A percentile compares a stretch with the other conserved stretches of the same genome.
Evolutionary conservation across 257 asterid species (phyloP).

Genomic region (Fraxinus cuspidata): DNA sequence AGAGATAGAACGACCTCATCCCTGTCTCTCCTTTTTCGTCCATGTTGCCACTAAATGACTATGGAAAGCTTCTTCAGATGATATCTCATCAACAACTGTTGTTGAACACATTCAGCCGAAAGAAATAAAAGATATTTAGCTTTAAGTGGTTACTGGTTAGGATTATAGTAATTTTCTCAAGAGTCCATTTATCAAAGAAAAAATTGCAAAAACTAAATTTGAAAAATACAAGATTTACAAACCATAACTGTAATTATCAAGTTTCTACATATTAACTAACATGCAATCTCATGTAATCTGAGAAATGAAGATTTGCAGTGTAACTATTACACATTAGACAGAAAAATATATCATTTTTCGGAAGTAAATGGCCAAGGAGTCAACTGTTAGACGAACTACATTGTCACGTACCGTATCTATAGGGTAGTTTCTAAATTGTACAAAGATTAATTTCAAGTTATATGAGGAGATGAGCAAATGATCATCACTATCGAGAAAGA

Average conservation of each 20-base stretch:
- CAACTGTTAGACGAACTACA: neutral
- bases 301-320: neutral
- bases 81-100: no score
- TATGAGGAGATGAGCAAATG: neutral
- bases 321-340: neutral
- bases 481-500: constrained; percentile 11
- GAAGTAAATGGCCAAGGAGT: neutral
- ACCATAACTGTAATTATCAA: neutral
- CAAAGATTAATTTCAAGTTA: neutral
- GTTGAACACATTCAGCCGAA: no score
- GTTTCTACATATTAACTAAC: neutral
- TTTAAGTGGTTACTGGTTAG: no score
- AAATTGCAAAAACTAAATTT: neutral
- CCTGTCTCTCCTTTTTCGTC: no score
- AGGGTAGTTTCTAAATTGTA: neutral
- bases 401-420: constrained; percentile 2
- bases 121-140: no score
- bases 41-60: no score
- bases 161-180: neutral
- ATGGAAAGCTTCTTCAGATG: no score
- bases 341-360: neutral
- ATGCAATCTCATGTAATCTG: neutral
- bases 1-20: no score
- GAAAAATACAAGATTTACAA: neutral
- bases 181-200: neutral